These are phyloP conservation scores for Neophaeococcomyces mojaviensis DNA, from an alignment of 2,329 filamentous ascomycete species.

Conservation along the genomic window DNA sequence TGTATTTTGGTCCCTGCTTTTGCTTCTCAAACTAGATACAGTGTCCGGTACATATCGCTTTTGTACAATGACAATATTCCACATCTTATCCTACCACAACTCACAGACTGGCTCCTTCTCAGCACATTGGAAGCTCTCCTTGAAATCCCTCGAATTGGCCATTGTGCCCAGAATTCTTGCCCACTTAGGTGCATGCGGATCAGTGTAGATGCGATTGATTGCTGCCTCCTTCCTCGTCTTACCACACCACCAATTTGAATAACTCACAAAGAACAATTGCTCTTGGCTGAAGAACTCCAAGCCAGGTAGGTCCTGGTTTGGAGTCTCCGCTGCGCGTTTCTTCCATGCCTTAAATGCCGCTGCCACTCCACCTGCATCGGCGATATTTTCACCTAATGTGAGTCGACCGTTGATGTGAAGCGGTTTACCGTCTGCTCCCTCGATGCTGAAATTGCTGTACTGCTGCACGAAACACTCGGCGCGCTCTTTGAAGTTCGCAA, in stretches of 20 bases:
- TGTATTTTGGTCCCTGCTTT: no score
- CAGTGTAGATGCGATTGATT: conserved; percentile 51
- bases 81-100: conserved; percentile 13
- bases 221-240: conserved; percentile 54
- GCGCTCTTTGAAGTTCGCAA: conserved; percentile 50
- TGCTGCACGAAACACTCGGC: conserved; percentile 62
- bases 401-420: conserved; percentile 55
- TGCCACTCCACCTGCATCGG: conserved; percentile 60
- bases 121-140: conserved; percentile 59
- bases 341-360: conserved; percentile 61
- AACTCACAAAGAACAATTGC: conserved; percentile 63
- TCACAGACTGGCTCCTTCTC: conserved; percentile 60
- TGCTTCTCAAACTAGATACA: no score
- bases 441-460: conserved; percentile 54
- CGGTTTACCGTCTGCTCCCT: conserved; percentile 48
- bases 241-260: conserved; percentile 59
- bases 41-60: no score
- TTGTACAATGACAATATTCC: no score
- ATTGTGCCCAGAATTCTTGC: conserved; percentile 57
- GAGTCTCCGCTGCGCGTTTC: conserved; percentile 45
- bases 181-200: conserved; percentile 59
- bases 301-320: conserved; percentile 51
- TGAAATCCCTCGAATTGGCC: conserved; percentile 61
- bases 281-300: conserved; percentile 57
- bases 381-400: conserved; percentile 64